phyloP scores from a whole-genome alignment of 2,329 filamentous ascomycete genomes.

The Setomelanomma holmii region DNA sequence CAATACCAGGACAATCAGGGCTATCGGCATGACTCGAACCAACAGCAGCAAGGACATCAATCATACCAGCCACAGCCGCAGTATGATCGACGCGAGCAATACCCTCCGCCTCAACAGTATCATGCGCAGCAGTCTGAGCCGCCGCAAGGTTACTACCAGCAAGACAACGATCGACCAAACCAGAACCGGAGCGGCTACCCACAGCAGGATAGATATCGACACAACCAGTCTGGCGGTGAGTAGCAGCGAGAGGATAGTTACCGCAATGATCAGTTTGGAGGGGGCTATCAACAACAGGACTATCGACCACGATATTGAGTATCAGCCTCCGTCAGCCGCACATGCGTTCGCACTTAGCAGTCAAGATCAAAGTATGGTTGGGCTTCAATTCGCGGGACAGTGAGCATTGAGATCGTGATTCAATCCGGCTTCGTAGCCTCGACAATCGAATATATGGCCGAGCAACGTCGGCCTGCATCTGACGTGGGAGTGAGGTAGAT shows the following conservation, averaged over 20 bases:
- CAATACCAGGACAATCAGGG: slow-evolving; percentile 15
- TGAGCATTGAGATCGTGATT: too few relatives aligned
- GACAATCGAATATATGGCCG: too few relatives aligned
- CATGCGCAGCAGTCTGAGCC: slow-evolving; percentile 8
- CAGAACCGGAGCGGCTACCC: not conserved
- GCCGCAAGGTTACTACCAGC: slow-evolving; percentile 11
- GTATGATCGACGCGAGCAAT: slow-evolving; percentile 8
- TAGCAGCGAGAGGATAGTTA: not conserved
- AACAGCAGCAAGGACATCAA: slow-evolving; percentile 10
- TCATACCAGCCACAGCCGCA: slow-evolving; percentile 3
- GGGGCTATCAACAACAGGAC: slow-evolving; percentile 13
- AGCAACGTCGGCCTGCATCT: too few relatives aligned
- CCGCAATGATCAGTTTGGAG: not conserved
- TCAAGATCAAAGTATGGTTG: too few relatives aligned
- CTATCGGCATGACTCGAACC: slow-evolving; percentile 9
- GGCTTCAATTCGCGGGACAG: too few relatives aligned
- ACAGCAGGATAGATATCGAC: slow-evolving; percentile 8
- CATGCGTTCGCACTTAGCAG: too few relatives aligned
- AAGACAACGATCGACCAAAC: not conserved
- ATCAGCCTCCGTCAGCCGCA: too few relatives aligned
- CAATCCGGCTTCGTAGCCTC: too few relatives aligned
- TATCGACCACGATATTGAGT: slow-evolving; percentile 6
- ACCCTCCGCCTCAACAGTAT: slow-evolving; percentile 6
- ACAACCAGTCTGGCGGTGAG: slow-evolving; percentile 7
- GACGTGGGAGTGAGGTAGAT: too few relatives aligned